Evolutionary conservation across 371 early-diverging fungal species (phyloP).

Genomic region (Dinochytrium kinnereticum): DNA sequence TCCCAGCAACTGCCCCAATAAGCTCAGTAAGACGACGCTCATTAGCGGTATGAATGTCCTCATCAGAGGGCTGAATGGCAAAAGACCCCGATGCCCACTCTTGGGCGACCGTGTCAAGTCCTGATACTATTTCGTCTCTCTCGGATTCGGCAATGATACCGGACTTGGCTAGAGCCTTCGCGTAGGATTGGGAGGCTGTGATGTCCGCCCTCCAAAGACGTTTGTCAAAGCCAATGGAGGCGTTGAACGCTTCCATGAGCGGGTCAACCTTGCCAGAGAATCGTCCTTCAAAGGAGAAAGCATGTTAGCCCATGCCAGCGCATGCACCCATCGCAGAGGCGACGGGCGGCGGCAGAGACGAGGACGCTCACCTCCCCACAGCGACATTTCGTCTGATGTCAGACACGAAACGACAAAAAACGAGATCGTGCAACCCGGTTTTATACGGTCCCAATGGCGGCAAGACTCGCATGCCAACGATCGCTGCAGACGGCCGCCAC

Average conservation of each 20-base stretch:
- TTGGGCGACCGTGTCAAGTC: conserved; percentile 72
- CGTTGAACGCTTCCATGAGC: conserved; percentile 95
- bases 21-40: conserved; percentile 94
- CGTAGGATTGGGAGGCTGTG: conserved; percentile 89
- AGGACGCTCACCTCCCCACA: conserved; percentile 10
- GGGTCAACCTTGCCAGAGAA: conserved; percentile 86
- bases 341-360: not conserved
- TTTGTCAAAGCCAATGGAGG: conserved; percentile 90
- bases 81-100: conserved; percentile 89
- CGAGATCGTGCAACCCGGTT: not conserved
- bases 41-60: conserved; percentile 98
- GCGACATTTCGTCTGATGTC: not conserved
- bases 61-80: conserved; percentile 79
- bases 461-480: no score
- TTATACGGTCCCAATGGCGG: no score
- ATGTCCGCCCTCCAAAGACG: conserved; percentile 91
- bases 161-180: conserved; percentile 76
- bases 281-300: conserved; percentile 33
- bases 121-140: conserved; percentile 70
- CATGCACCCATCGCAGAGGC: no score
- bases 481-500: no score
- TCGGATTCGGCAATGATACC: conserved; percentile 81
- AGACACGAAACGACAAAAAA: not conserved
- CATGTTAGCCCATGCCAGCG: not conserved
- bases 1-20: conserved; percentile 89